These are phyloP conservation scores for Scedosporium apiospermum DNA, from an alignment of 2,329 filamentous ascomycete genomes.

Conservation along the genomic window DNA sequence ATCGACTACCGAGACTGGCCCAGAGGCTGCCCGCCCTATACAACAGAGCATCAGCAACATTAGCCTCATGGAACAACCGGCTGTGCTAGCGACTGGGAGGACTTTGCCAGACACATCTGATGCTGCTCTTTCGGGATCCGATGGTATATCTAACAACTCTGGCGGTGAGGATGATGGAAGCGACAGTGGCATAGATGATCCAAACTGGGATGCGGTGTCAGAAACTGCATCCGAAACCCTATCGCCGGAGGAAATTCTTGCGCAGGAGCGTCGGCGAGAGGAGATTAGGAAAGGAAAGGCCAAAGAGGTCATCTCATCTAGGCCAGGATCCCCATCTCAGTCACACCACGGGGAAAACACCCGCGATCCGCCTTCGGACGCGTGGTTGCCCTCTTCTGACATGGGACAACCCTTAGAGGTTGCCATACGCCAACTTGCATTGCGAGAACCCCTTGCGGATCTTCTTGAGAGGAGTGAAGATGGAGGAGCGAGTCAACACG, in stretches of 20 bases:
- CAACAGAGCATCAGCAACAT: not conserved
- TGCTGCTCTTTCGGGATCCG: not conserved
- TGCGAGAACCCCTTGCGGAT: not conserved
- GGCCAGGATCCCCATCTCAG: not conserved
- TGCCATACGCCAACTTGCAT: not conserved
- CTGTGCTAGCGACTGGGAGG: not conserved
- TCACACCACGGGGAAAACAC: not conserved
- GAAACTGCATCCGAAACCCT: not conserved
- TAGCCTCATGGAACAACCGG: not conserved
- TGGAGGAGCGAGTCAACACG: not conserved
- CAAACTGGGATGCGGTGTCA: not conserved
- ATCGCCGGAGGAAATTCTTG: not conserved
- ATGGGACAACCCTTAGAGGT: not conserved
- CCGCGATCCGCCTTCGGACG: not conserved
- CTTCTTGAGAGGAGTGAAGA: not conserved
- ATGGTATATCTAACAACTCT: not conserved
- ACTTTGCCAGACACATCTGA: not conserved
- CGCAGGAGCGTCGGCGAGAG: not conserved
- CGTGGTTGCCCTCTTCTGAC: not conserved
- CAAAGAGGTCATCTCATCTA: not conserved
- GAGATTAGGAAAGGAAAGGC: conserved; percentile 4
- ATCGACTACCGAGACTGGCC: not conserved
- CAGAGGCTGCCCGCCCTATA: not conserved
- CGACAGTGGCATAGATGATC: not conserved
- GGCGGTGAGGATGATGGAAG: not conserved